These are phyloP conservation scores for Fusarium udum DNA, from an alignment of 2,329 filamentous ascomycete species.

Conservation along the genomic window DNA sequence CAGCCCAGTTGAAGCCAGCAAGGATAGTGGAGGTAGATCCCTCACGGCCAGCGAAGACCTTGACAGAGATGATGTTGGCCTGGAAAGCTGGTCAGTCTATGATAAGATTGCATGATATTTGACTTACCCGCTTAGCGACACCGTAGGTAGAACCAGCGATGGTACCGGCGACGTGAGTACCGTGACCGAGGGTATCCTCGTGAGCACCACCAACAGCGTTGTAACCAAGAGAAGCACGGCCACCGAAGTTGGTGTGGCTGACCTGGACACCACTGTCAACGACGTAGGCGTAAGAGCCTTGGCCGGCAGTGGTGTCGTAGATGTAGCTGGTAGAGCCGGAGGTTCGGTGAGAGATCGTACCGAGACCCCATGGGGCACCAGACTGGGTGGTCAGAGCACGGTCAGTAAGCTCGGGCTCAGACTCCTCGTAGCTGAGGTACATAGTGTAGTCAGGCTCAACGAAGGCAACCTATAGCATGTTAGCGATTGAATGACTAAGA, in stretches of 20 bases:
- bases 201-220: slow-evolving; percentile 50
- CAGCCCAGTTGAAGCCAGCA: slow-evolving; percentile 54
- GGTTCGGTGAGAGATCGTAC: slow-evolving; percentile 41
- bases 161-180: slow-evolving; percentile 55
- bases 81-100: neutral
- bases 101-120: too few species aligned
- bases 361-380: slow-evolving; percentile 39
- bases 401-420: slow-evolving; percentile 28
- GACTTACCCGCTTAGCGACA: slow-evolving; percentile 52
- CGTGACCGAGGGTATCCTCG: slow-evolving; percentile 51
- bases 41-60: slow-evolving; percentile 28
- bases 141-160: slow-evolving; percentile 53
- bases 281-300: slow-evolving; percentile 65
- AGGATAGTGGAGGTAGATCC: slow-evolving; percentile 48
- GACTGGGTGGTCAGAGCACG: slow-evolving; percentile 40
- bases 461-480: slow-evolving; percentile 30
- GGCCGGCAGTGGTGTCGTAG: slow-evolving; percentile 60
- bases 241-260: slow-evolving; percentile 62
- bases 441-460: slow-evolving; percentile 40
- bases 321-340: slow-evolving; percentile 50
- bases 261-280: slow-evolving; percentile 69
- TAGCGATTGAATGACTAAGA: neutral
- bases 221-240: slow-evolving; percentile 53
- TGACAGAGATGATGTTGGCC: slow-evolving; percentile 48
- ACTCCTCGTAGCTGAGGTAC: slow-evolving; percentile 27